phyloP scores from a whole-genome alignment of 2,329 filamentous ascomycete genomes.

The Trichoderma sp. region DNA sequence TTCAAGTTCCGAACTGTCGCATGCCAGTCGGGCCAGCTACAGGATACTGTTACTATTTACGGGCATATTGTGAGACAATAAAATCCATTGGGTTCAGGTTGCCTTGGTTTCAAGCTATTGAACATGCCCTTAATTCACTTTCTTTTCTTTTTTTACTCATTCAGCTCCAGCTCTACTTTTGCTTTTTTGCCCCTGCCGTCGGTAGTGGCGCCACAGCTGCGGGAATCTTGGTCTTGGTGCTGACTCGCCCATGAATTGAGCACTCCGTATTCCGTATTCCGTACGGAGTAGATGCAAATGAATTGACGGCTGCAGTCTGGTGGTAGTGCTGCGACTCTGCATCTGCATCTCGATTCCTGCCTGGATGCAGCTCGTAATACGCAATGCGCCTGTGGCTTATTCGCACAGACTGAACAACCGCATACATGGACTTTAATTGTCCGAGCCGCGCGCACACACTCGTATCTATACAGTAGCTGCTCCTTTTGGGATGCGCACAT shows the following conservation, averaged over 20 bases:
- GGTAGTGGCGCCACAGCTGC: conserved; percentile 4
- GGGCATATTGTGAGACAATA: conserved; percentile 2
- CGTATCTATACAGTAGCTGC: not conserved
- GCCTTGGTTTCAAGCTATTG: conserved; percentile 6
- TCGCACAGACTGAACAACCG: not conserved
- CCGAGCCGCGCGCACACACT: not conserved
- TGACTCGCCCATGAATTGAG: not conserved
- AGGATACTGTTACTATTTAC: not conserved
- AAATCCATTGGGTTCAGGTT: not conserved
- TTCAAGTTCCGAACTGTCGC: not conserved
- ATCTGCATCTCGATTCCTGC: not conserved
- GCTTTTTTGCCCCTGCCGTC: conserved; percentile 5
- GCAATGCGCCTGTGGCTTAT: not conserved
- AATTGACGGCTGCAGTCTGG: not conserved
- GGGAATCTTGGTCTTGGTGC: not conserved
- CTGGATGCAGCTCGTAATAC: not conserved
- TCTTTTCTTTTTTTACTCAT: not conserved
- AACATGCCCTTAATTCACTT: not conserved
- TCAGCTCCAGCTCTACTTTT: not conserved
- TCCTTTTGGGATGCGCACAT: not conserved
- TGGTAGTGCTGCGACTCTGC: not conserved
- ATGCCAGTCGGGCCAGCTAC: not conserved
- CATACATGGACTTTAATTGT: not conserved
- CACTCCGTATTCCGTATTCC: not conserved
- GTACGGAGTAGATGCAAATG: not conserved